Conservation (phyloP, 2,329 filamentous ascomycete genomes). For the Lasiodiplodia sp. region DNA sequence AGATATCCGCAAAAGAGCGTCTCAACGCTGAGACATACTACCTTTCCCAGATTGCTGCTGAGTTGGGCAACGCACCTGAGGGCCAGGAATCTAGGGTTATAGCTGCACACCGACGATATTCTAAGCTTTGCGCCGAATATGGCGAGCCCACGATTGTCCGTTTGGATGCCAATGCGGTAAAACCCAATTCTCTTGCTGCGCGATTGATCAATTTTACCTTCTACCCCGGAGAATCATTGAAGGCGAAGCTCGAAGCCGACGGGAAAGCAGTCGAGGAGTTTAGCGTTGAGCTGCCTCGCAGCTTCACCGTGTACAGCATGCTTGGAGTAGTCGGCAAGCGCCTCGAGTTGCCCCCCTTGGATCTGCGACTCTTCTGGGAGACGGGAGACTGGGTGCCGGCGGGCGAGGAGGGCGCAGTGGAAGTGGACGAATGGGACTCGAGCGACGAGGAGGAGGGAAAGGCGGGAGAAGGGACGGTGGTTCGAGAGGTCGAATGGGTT, state of each 20-base stretch:
- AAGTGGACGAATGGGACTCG: constrained; percentile 57
- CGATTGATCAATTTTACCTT: constrained; percentile 72
- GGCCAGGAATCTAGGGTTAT: constrained; percentile 63
- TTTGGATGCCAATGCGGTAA: constrained; percentile 51
- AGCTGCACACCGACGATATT: constrained; percentile 72
- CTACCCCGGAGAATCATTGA: constrained; percentile 52
- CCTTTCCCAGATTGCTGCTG: constrained; percentile 79
- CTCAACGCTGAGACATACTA: constrained; percentile 94
- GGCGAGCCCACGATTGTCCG: constrained; percentile 72
- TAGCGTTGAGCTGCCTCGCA: constrained; percentile 69
- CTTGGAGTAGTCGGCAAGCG: constrained; percentile 77
- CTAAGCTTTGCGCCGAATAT: constrained; percentile 76
- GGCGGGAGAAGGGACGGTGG: constrained; percentile 55
- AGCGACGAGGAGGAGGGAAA: constrained; percentile 50
- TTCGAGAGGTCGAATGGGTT: constrained; percentile 79
- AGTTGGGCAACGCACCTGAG: constrained; percentile 69
- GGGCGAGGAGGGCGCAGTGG: constrained; percentile 64
- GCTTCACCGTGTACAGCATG: constrained; percentile 80
- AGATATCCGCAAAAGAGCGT: constrained; percentile 75
- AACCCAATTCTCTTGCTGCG: constrained; percentile 83
- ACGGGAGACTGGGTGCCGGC: constrained; percentile 90
- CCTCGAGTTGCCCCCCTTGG: constrained; percentile 71
- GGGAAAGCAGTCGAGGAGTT: constrained; percentile 35
- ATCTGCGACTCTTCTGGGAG: constrained; percentile 78
- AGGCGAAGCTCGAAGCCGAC: constrained; percentile 32